Conservation (phyloP, 148 eudicot genomes). For the Tetragonia tetragonoides region DNA sequence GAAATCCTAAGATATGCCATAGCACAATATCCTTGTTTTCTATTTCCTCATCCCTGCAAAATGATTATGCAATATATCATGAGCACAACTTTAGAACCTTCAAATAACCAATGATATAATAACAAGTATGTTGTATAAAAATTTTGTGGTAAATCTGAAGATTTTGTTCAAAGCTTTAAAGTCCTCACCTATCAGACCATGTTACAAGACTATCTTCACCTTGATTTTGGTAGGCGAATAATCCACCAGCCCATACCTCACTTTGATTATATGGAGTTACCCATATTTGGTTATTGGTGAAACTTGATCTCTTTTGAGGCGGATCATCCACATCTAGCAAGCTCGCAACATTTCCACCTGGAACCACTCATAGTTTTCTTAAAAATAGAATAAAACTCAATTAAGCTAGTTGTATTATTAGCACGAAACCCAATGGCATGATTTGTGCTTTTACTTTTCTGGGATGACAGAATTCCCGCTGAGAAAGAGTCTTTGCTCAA, state of each 20-base stretch:
- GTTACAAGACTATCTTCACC: constrained; percentile 87
- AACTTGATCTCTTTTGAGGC: constrained; percentile 81
- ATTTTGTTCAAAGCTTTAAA: neutral
- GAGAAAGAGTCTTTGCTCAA: too few relatives aligned
- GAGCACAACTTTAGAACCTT: too few relatives aligned
- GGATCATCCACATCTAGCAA: constrained; percentile 79
- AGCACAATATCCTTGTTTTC: constrained; percentile 81
- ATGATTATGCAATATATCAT: neutral
- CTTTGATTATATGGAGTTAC: constrained; percentile 75
- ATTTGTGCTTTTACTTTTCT: too few relatives aligned
- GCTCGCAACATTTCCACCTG: constrained; percentile 79
- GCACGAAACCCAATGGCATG: too few relatives aligned
- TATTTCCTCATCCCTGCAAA: constrained; percentile 71
- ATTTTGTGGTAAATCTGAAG: too few relatives aligned
- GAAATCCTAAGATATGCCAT: constrained; percentile 88
- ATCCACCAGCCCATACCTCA: constrained; percentile 95
- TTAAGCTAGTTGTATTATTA: too few relatives aligned
- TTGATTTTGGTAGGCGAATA: constrained; percentile 71
- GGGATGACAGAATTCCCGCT: too few relatives aligned
- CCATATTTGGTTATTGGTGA: constrained; percentile 95
- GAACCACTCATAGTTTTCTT: too few relatives aligned
- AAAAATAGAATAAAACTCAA: too few relatives aligned
- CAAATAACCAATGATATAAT: too few relatives aligned
- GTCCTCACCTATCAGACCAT: constrained; percentile 74
- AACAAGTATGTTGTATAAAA: too few relatives aligned